Conservation (phyloP, 768 basidiomycete genomes). For the Tephrocybe sp. region DNA sequence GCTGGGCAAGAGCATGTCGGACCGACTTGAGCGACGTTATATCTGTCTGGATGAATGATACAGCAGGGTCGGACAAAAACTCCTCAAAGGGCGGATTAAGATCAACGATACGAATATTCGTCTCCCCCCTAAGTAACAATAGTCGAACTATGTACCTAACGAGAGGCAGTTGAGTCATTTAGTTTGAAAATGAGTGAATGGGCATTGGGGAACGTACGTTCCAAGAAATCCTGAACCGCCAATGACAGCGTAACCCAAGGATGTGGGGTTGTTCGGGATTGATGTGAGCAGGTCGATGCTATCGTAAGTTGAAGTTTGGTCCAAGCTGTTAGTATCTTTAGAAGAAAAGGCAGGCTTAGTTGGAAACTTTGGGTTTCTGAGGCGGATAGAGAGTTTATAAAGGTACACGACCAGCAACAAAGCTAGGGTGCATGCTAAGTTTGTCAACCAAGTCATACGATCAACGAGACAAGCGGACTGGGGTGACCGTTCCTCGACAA, state of each 20-base stretch:
- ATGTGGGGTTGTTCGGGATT: slow-evolving; percentile 23
- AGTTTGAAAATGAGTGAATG: not conserved
- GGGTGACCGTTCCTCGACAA: no score
- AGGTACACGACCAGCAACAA: slow-evolving; percentile 9
- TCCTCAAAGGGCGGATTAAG: slow-evolving; percentile 24
- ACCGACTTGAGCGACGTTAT: slow-evolving; percentile 29
- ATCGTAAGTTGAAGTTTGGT: slow-evolving; percentile 24
- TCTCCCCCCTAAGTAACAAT: slow-evolving; percentile 34
- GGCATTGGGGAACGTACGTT: slow-evolving; percentile 18
- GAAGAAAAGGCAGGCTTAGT: not conserved
- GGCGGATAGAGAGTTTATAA: slow-evolving; percentile 15
- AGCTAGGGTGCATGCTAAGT: not conserved
- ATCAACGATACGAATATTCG: slow-evolving; percentile 31
- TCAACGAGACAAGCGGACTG: no score
- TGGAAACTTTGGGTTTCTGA: slow-evolving; percentile 12
- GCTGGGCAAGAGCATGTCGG: slow-evolving; percentile 21
- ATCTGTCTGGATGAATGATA: slow-evolving; percentile 30
- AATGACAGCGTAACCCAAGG: slow-evolving; percentile 26
- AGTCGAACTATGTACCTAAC: slow-evolving; percentile 32
- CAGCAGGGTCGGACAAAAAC: slow-evolving; percentile 23
- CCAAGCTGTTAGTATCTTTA: not conserved
- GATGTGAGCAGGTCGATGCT: slow-evolving; percentile 26
- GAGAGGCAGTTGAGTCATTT: not conserved
- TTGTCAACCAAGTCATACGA: not conserved
- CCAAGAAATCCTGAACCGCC: slow-evolving; percentile 35